phyloP scores from a whole-genome alignment of 257 asterid genomes.

The Lycium barbarum region DNA sequence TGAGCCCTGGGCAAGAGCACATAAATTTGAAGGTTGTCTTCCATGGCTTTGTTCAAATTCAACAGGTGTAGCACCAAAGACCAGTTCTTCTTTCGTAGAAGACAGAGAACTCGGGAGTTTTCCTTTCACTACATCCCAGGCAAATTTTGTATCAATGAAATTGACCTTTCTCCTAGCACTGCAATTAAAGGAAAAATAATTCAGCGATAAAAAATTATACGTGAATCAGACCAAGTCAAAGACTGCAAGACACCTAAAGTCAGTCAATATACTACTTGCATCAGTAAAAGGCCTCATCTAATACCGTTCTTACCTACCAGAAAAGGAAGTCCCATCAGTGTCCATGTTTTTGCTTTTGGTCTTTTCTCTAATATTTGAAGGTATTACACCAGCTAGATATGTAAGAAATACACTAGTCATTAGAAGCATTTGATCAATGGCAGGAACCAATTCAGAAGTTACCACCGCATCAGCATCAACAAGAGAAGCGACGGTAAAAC shows the following conservation, averaged over 20 bases:
- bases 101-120: constrained; percentile 73
- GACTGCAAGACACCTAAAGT: neutral
- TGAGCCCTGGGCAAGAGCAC: constrained; percentile 80
- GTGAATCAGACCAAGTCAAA: constrained; percentile 22
- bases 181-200: constrained; percentile 38
- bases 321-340: constrained; percentile 56
- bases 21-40: constrained; percentile 66
- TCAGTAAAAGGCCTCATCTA: constrained; percentile 42
- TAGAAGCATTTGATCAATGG: constrained; percentile 74
- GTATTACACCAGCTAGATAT: constrained; percentile 71
- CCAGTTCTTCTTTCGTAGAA: constrained; percentile 48
- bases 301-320: constrained; percentile 93
- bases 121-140: constrained; percentile 77
- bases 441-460: constrained; percentile 66
- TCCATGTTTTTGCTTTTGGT: constrained; percentile 42
- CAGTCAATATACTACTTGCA: constrained; percentile 33
- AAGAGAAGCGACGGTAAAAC: constrained; percentile 55
- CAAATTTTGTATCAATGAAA: constrained; percentile 55
- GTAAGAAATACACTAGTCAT: constrained; percentile 72
- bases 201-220: constrained; percentile 21
- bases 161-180: constrained; percentile 49
- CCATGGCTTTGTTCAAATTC: constrained; percentile 53
- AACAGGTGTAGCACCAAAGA: constrained; percentile 43
- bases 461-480: constrained; percentile 52
- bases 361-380: constrained; percentile 48